Evolutionary conservation across 805 yeast genomes (phyloP).

Genomic region (Ogataea dorogensis): DNA sequence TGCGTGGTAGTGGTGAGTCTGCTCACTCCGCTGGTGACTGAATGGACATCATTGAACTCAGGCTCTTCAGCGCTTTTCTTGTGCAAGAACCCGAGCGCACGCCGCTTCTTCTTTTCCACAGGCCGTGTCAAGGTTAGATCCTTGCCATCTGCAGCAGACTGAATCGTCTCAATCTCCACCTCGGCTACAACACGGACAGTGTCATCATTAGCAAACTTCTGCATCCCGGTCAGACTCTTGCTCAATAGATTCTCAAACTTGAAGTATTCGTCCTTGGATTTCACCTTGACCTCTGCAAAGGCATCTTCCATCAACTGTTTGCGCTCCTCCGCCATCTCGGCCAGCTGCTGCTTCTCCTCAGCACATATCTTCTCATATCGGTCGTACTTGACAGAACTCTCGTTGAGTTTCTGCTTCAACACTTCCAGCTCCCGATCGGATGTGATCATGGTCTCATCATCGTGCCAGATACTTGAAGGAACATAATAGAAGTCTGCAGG

Average conservation of each 20-base stretch:
- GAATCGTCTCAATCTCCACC: slow-evolving; percentile 88
- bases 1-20: slow-evolving; percentile 25
- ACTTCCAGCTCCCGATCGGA: slow-evolving; percentile 55
- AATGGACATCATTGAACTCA: slow-evolving; percentile 27
- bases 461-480: slow-evolving; percentile 96
- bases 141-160: slow-evolving; percentile 73
- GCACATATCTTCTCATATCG: slow-evolving; percentile 42
- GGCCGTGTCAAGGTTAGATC: slow-evolving; percentile 61
- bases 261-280: slow-evolving; percentile 37
- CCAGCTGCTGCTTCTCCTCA: slow-evolving; percentile 50
- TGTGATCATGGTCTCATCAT: slow-evolving; percentile 74
- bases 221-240: slow-evolving; percentile 51
- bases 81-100: slow-evolving; percentile 45
- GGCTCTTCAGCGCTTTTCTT: slow-evolving; percentile 17
- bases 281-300: slow-evolving; percentile 38
- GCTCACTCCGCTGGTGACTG: slow-evolving; percentile 31
- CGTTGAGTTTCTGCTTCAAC: slow-evolving; percentile 50
- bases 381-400: slow-evolving; percentile 38
- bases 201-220: slow-evolving; percentile 70
- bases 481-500: slow-evolving; percentile 82
- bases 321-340: slow-evolving; percentile 38
- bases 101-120: slow-evolving; percentile 53
- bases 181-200: slow-evolving; percentile 70
- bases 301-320: slow-evolving; percentile 33
- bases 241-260: slow-evolving; percentile 52